A percentile compares a stretch with the other conserved stretches of the same genome.
Conservation (phyloP, 805 yeast genomes). For the Metschnikowia cubensis region DNA sequence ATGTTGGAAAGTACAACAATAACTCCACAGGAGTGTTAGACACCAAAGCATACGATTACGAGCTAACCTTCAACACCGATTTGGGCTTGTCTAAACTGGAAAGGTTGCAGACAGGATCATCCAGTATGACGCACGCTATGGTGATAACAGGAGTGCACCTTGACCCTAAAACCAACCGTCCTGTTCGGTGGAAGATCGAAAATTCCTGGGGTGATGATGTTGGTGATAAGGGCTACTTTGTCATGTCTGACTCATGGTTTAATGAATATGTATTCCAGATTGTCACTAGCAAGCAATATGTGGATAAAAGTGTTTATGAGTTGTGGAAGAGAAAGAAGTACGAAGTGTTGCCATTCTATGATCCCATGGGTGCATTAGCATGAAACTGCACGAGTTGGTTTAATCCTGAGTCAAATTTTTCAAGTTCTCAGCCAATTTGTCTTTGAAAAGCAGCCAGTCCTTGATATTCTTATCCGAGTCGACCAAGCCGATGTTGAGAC, state of each 20-base stretch:
- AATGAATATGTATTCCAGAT: slow-evolving; percentile 41
- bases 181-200: slow-evolving; percentile 43
- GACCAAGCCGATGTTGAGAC: slow-evolving; percentile 6
- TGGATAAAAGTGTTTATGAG: slow-evolving; percentile 32
- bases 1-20: slow-evolving; percentile 76
- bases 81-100: slow-evolving; percentile 58
- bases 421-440: slow-evolving; percentile 1
- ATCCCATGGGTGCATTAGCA: slow-evolving; percentile 44
- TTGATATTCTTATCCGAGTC: slow-evolving; percentile 6
- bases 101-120: slow-evolving; percentile 64
- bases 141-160: slow-evolving; percentile 76
- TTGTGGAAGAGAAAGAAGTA: slow-evolving; percentile 33
- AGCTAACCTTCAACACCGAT: slow-evolving; percentile 50
- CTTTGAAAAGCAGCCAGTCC: slow-evolving; percentile 8
- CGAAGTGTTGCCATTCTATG: slow-evolving; percentile 35
- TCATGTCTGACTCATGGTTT: slow-evolving; percentile 44
- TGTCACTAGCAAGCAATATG: slow-evolving; percentile 37
- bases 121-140: slow-evolving; percentile 91
- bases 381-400: slow-evolving; percentile 5
- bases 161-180: slow-evolving; percentile 43
- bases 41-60: slow-evolving; percentile 62
- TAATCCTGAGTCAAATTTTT: background rate
- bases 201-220: slow-evolving; percentile 42
- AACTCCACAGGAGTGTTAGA: slow-evolving; percentile 68
- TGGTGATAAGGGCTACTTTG: slow-evolving; percentile 40